phyloP scores from a whole-genome alignment of 345 rosid species.

The Brassica cretica region DNA sequence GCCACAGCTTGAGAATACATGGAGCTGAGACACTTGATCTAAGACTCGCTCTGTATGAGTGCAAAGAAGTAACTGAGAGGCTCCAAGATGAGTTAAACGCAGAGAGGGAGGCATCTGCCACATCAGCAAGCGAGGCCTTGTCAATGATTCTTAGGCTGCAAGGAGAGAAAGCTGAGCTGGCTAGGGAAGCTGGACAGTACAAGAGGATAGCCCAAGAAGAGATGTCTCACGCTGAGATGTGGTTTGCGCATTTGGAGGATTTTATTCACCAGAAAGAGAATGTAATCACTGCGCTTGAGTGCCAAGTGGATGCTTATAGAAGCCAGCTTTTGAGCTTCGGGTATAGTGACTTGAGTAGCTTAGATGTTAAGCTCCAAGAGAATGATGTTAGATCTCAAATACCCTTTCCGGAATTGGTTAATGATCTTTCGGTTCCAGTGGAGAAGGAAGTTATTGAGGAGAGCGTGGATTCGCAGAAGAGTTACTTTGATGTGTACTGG shows the following conservation, averaged over 20 bases:
- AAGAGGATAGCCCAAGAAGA: slow-evolving; percentile 79
- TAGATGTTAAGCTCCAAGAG: slow-evolving; percentile 49
- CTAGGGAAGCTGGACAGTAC: slow-evolving; percentile 82
- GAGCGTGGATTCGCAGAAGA: slow-evolving; percentile 29
- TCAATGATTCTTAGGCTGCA: slow-evolving; percentile 90
- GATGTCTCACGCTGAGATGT: slow-evolving; percentile 71
- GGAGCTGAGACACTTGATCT: slow-evolving; percentile 48
- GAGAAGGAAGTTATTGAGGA: slow-evolving; percentile 40
- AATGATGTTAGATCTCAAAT: slow-evolving; percentile 31
- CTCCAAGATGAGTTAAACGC: slow-evolving; percentile 62
- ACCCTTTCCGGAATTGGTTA: slow-evolving; percentile 17
- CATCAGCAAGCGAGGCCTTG: slow-evolving; percentile 76
- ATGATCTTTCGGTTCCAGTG: slow-evolving; percentile 28
- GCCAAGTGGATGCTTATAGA: slow-evolving; percentile 69
- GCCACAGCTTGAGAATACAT: slow-evolving; percentile 29
- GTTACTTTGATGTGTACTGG: slow-evolving; percentile 50
- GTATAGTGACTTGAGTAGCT: slow-evolving; percentile 44
- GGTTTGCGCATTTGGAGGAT: slow-evolving; percentile 62
- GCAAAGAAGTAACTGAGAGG: slow-evolving; percentile 69
- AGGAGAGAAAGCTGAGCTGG: slow-evolving; percentile 71
- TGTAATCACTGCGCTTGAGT: slow-evolving; percentile 74
- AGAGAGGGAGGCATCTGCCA: slow-evolving; percentile 79
- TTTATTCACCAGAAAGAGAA: slow-evolving; percentile 68
- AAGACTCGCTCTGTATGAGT: slow-evolving; percentile 57
- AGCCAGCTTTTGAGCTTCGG: slow-evolving; percentile 72